phyloP scores from a whole-genome alignment of 1,139 yeast genomes.

The Protomyces macrosporus region DNA sequence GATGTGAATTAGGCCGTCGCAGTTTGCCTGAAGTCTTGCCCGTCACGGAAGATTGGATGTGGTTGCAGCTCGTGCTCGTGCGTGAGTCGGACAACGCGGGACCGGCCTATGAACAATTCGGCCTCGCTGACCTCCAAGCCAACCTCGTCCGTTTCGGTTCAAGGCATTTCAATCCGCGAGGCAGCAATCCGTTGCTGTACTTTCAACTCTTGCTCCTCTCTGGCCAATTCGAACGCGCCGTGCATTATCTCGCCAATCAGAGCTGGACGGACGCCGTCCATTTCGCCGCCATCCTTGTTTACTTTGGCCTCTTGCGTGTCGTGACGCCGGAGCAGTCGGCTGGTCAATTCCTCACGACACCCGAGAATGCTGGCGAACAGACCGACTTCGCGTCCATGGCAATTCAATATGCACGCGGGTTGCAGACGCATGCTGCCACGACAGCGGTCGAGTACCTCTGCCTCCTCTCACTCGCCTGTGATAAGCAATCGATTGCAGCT shows the following conservation, averaged over 20 bases:
- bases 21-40: conserved; percentile 70
- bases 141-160: conserved; percentile 69
- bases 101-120: conserved; percentile 59
- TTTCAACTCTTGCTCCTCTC: conserved; percentile 67
- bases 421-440: conserved; percentile 79
- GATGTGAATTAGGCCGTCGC: conserved; percentile 76
- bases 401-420: conserved; percentile 60
- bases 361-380: conserved; percentile 3
- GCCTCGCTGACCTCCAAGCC: conserved; percentile 67
- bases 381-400: conserved; percentile 41
- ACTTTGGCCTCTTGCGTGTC: conserved; percentile 65
- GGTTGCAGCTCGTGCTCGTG: conserved; percentile 81
- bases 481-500: conserved; percentile 38
- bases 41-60: conserved; percentile 92
- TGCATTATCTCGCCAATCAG: conserved; percentile 59
- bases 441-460: conserved; percentile 85
- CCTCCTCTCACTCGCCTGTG: conserved; percentile 53
- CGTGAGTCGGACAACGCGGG: conserved; percentile 46
- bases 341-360: conserved; percentile 25
- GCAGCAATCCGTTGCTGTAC: conserved; percentile 62
- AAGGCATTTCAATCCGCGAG: conserved; percentile 57
- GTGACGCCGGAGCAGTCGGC: conserved; percentile 38
- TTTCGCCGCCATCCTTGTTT: conserved; percentile 72
- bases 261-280: conserved; percentile 88
- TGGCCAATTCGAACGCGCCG: conserved; percentile 80